phyloP scores from a whole-genome alignment of 352 stramenopile species.

The Saprolegnia diclina region DNA sequence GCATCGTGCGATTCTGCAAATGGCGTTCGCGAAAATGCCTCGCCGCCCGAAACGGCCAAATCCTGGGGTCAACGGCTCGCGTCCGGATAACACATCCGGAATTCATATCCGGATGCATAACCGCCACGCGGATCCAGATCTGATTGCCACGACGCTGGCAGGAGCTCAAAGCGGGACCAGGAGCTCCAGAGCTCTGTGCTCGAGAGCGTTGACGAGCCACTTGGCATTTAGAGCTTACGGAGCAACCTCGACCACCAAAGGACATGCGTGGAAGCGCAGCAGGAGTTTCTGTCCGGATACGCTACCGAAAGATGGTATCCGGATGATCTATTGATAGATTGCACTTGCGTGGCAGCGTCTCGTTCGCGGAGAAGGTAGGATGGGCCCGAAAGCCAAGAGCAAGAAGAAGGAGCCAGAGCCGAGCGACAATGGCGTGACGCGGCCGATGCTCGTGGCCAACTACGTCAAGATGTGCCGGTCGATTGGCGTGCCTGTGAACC shows the following conservation, averaged over 20 bases:
- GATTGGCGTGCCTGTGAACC: conserved; percentile 62
- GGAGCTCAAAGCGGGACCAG: too few species aligned
- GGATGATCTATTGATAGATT: neutral
- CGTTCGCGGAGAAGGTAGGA: neutral
- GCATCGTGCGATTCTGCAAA: conserved; percentile 9
- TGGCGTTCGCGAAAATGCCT: neutral
- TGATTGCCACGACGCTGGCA: too few species aligned
- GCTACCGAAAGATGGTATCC: neutral
- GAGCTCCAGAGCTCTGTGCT: too few species aligned
- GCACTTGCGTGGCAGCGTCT: neutral
- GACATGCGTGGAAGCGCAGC: too few species aligned
- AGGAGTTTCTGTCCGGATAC: too few species aligned
- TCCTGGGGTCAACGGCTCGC: conserved; percentile 7
- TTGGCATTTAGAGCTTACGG: too few species aligned
- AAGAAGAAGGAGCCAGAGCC: conserved; percentile 49
- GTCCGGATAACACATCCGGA: conserved; percentile 13
- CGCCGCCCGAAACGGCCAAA: neutral
- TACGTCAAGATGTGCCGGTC: conserved; percentile 81
- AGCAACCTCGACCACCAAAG: too few species aligned
- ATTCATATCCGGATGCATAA: conserved; percentile 12
- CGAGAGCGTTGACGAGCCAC: too few species aligned
- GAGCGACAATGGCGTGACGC: conserved; percentile 62
- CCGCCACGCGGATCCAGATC: too few species aligned
- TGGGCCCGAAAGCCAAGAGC: conserved; percentile 33
- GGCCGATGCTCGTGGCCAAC: conserved; percentile 53